Conservation (phyloP, 208 protist species). For the Trypanosoma platydactyli region DNA sequence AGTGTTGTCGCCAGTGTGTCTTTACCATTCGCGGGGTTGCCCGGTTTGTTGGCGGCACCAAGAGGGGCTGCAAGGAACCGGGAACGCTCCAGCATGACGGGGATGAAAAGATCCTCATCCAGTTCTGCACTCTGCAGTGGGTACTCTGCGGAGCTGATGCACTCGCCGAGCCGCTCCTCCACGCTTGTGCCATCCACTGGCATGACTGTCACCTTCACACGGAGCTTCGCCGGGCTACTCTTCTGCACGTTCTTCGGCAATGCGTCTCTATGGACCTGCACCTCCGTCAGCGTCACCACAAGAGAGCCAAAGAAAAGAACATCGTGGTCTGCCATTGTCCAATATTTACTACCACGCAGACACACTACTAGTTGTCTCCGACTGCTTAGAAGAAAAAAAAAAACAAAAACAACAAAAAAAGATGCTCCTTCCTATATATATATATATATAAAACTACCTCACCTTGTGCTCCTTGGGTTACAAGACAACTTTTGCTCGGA, state of each 20-base stretch:
- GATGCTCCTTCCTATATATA: no score
- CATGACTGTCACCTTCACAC: conserved; percentile 36
- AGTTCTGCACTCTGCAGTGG: conserved; percentile 12
- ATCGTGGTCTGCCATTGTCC: conserved; percentile 24
- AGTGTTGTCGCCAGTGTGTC: conserved; percentile 13
- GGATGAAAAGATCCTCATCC: conserved; percentile 37
- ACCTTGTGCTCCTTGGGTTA: no score
- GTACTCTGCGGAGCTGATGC: conserved; percentile 31
- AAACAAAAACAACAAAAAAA: no score
- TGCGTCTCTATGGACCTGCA: conserved; percentile 42
- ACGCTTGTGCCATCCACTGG: conserved; percentile 23
- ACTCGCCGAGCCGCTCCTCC: conserved; percentile 49
- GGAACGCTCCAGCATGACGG: conserved; percentile 60
- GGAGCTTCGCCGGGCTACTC: conserved; percentile 33
- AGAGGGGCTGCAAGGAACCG: neutral
- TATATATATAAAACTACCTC: no score
- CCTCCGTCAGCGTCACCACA: conserved; percentile 46
- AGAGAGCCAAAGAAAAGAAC: conserved; percentile 72
- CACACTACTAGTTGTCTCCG: no score
- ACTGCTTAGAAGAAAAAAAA: conserved; percentile 12
- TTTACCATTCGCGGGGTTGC: conserved; percentile 8
- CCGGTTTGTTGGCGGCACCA: neutral
- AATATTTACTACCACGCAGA: no score
- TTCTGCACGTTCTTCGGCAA: conserved; percentile 37
- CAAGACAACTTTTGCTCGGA: no score